Conservation (phyloP, 164 flowering plant genomes). For the Cinnamomum chago region DNA sequence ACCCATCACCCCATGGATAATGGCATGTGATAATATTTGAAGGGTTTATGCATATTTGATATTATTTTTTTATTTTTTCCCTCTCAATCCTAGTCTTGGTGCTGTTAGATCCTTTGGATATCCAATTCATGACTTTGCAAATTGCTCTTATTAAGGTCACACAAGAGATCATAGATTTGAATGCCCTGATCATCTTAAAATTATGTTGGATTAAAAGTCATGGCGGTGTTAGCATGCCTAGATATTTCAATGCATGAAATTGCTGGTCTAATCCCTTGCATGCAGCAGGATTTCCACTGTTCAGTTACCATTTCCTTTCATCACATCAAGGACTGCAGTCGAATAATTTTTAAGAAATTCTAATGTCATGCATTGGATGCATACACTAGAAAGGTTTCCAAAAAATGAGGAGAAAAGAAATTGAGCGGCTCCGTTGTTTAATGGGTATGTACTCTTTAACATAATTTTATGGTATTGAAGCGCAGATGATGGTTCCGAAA, state of each 20-base stretch:
- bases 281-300: not conserved
- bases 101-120: no score
- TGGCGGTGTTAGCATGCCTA: not conserved
- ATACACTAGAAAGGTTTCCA: no score
- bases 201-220: not conserved
- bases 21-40: not conserved
- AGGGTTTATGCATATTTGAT: not conserved
- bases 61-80: no score
- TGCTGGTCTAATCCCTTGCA: not conserved
- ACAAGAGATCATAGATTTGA: no score
- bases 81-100: no score
- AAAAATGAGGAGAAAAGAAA: no score
- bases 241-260: not conserved
- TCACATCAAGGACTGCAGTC: not conserved
- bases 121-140: not conserved
- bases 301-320: not conserved
- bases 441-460: not conserved
- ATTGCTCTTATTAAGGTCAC: not conserved
- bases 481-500: constrained; percentile 76
- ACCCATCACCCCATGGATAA: not conserved
- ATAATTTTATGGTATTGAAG: constrained; percentile 4
- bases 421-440: no score
- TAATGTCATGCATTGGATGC: no score
- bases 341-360: no score
- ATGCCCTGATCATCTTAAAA: no score